Base-by-base conservation (phyloP, 73 alveolate genomes). In the Paraurostyla sp. region DNA sequence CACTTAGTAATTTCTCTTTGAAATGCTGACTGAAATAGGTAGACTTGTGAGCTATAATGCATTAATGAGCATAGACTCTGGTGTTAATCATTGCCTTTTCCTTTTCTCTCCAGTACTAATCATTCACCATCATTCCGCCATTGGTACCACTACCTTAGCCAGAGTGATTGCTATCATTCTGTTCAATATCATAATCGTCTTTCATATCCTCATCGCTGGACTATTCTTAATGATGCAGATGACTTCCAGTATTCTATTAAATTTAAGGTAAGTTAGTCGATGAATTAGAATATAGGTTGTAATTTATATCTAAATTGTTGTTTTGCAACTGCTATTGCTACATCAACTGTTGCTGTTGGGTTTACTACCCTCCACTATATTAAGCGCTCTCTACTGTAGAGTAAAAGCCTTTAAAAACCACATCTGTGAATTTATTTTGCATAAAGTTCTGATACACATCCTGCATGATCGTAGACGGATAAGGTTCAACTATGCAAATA, bases 401-500 rank as follows among this genome's bases (percentile, higher is more conserved):
- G 52, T 75, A 75, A 29, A 75, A 75, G 22, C 87, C 87, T 33
- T 78, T 30, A 52, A 93, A 93, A 23, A 57, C 45, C 1, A 90
- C 88, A 93, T 93, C 97, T 22, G 89, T 76, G 62, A 32, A 91
- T 29, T 59, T 78, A 46, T 75, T 40, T 38, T 71, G 50, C 93
- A 88, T 85, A 50, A 93, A 89, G 9, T 58, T 65, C 36, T 60
- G 40, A 51, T 83, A 91, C 62, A 93, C 80, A 50, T 90, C 95
- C 20, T 71, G 22, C 42, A 88, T 62, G 7, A 93, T 65, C 0
- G 65, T 33, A n/a, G 85, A 54, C 0, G 97, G 97, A 43, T 62
- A 84, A 22, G 94, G 91, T 32, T 93, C 97, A 0, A 92, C 97
- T 25, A 93, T 84, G 50, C 93, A 81, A 45, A 90, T 90, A 43